Percentiles rank a stretch among this genome's conserved stretches.
phyloP scores from a whole-genome alignment of 2,329 filamentous ascomycete genomes.

The Neofusicoccum kwambonambiense region DNA sequence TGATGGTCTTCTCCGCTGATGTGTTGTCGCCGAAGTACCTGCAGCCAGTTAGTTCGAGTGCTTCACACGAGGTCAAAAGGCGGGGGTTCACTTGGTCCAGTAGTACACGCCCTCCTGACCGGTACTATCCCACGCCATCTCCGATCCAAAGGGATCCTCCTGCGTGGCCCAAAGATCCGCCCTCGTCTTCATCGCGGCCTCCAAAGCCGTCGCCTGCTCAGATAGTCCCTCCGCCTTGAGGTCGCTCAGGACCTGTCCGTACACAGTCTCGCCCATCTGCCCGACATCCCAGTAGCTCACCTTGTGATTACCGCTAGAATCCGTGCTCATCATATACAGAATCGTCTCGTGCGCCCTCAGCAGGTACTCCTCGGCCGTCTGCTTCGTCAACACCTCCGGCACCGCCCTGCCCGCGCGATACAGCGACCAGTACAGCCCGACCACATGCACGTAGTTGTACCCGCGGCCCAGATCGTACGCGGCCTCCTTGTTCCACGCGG shows the following conservation, averaged over 20 bases:
- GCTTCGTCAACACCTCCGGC: conserved; percentile 42
- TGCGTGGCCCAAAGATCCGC: conserved; percentile 52
- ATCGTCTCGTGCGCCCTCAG: conserved; percentile 55
- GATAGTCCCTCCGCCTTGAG: conserved; percentile 49
- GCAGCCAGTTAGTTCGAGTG: not conserved
- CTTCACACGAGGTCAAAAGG: not conserved
- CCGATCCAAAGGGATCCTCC: conserved; percentile 57
- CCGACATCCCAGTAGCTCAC: conserved; percentile 48
- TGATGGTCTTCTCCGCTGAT: conserved; percentile 53
- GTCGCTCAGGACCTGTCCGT: conserved; percentile 53
- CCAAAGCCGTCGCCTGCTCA: conserved; percentile 41
- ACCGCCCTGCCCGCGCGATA: conserved; percentile 56
- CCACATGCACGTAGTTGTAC: conserved; percentile 60
- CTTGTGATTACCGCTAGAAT: conserved; percentile 22
- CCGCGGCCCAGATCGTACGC: conserved; percentile 52
- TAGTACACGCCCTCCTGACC: conserved; percentile 63
- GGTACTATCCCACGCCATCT: conserved; percentile 64
- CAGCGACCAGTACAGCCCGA: conserved; percentile 57
- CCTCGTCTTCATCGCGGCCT: conserved; percentile 49
- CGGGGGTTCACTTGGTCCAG: conserved; percentile 45
- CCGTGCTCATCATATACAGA: conserved; percentile 35
- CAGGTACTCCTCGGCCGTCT: conserved; percentile 57
- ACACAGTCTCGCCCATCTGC: conserved; percentile 61
- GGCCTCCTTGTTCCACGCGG: conserved; percentile 50
- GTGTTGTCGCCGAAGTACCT: conserved; percentile 49